Evolutionary conservation across 192 early-diverging fungal species (phyloP).

Genomic region (Coemansia sp.): DNA sequence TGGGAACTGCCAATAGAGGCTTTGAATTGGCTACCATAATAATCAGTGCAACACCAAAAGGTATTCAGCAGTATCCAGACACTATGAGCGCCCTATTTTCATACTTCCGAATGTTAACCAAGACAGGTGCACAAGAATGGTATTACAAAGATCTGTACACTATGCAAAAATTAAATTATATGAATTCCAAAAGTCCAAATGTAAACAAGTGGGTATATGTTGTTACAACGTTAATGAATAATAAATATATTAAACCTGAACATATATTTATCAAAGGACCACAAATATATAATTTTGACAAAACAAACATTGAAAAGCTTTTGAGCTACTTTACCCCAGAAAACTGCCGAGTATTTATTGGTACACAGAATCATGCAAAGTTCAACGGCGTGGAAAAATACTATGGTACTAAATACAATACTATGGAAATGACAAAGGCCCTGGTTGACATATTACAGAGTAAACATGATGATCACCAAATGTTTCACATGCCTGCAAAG

Average conservation of each 20-base stretch:
- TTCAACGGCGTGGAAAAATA: background rate
- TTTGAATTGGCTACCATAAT: background rate
- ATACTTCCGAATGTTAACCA: background rate
- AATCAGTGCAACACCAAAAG: background rate
- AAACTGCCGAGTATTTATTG: background rate
- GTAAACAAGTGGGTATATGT: no score
- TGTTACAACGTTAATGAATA: no score
- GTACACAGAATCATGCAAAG: background rate
- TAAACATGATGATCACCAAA: background rate
- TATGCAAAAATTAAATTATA: no score
- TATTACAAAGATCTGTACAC: background rate
- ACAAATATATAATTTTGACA: background rate
- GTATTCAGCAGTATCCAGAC: background rate
- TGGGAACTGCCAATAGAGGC: background rate
- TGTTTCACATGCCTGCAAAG: background rate
- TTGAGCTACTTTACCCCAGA: background rate
- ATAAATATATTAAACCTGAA: background rate
- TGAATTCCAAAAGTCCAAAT: no score
- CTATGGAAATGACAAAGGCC: background rate
- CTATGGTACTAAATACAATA: background rate
- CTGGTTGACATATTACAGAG: background rate
- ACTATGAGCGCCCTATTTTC: background rate
- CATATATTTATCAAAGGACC: no score
- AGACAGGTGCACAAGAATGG: background rate
- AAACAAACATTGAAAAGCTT: background rate